Evolutionary conservation across 1,284 basidiomycete genomes (phyloP).

Genomic region (Laetiporus sulphureus): DNA sequence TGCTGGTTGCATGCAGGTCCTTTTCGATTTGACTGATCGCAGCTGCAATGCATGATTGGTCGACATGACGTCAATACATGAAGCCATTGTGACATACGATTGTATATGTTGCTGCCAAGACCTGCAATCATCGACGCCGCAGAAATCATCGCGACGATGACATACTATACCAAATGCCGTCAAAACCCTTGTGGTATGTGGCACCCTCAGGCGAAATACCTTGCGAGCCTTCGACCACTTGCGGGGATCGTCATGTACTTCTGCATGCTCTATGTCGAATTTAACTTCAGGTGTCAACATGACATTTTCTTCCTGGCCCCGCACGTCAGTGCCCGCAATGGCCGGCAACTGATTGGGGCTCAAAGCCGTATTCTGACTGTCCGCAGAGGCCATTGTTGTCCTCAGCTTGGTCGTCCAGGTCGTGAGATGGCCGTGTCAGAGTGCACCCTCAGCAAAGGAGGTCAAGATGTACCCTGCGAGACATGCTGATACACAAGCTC

Average conservation of each 20-base stretch:
- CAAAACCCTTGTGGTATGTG: slow-evolving; percentile 2
- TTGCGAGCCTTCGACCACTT: slow-evolving; percentile 67
- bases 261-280: slow-evolving; percentile 57
- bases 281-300: neutral
- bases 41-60: slow-evolving; percentile 29
- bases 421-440: neutral
- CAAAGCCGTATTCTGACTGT: slow-evolving; percentile 4
- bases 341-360: neutral
- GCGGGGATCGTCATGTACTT: slow-evolving; percentile 74
- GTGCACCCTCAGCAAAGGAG: neutral
- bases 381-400: neutral
- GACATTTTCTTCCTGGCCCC: neutral
- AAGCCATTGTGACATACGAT: slow-evolving; percentile 38
- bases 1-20: slow-evolving; percentile 58
- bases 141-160: slow-evolving; percentile 49
- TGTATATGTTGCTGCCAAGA: slow-evolving; percentile 63
- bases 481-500: neutral
- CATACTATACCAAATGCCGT: slow-evolving; percentile 1
- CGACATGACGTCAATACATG: slow-evolving; percentile 2
- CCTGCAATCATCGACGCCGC: slow-evolving; percentile 63
- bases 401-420: neutral
- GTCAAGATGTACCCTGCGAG: neutral
- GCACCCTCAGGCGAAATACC: slow-evolving; percentile 26
- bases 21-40: slow-evolving; percentile 60
- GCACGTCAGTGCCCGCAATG: neutral